phyloP scores from a whole-genome alignment of 495 filamentous ascomycete species.

The Podospora australis region DNA sequence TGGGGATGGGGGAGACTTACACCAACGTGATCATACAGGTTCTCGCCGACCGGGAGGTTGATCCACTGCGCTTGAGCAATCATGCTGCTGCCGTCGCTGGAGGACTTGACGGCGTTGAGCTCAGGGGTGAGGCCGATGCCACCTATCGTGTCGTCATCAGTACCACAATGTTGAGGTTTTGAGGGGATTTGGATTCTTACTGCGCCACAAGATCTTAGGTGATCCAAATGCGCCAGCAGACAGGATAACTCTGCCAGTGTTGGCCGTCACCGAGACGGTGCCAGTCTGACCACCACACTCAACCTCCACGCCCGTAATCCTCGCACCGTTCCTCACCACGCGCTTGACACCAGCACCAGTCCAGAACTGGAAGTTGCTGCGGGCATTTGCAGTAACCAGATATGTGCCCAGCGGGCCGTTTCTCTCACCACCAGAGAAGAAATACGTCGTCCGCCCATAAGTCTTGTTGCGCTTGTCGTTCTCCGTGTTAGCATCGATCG shows the following conservation, averaged over 20 bases:
- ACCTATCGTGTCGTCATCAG: constrained; percentile 6
- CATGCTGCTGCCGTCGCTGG: constrained; percentile 44
- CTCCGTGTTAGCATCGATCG: constrained; percentile 50
- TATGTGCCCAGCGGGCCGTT: constrained; percentile 67
- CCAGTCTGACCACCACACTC: constrained; percentile 47
- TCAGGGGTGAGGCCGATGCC: constrained; percentile 57
- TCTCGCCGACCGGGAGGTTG: constrained; percentile 62
- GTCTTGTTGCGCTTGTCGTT: constrained; percentile 58
- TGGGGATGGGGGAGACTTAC: constrained; percentile 15
- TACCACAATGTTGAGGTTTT: not conserved
- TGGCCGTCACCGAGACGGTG: constrained; percentile 48
- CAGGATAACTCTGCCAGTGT: constrained; percentile 58
- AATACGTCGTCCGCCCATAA: constrained; percentile 57
- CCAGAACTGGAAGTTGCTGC: constrained; percentile 57
- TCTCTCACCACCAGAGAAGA: constrained; percentile 57
- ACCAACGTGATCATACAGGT: constrained; percentile 63
- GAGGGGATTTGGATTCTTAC: constrained; percentile 12
- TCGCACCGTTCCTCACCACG: constrained; percentile 50
- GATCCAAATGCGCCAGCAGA: constrained; percentile 61
- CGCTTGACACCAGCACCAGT: constrained; percentile 56
- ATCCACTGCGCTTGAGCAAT: constrained; percentile 52
- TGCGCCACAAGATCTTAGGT: constrained; percentile 54
- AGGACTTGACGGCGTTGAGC: constrained; percentile 47
- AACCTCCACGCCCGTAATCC: constrained; percentile 59
- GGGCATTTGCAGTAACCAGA: constrained; percentile 51